A percentile compares a stretch with the other conserved stretches of the same genome.
Evolutionary conservation across 108 stramenopile genomes (phyloP).

Genomic region (Nannochloropsis salina): DNA sequence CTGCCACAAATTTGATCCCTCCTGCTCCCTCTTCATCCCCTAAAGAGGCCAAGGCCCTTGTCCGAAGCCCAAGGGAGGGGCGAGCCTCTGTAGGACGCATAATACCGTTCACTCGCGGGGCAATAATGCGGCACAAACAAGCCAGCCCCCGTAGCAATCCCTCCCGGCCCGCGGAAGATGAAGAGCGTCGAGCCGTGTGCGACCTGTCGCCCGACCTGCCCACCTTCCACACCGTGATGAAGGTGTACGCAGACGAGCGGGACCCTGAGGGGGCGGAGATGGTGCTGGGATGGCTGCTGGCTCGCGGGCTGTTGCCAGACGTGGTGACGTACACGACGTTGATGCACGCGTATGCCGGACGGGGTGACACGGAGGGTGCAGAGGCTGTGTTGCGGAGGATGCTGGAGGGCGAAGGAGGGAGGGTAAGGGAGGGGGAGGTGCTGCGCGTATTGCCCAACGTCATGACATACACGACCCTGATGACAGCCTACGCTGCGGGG

Average conservation of each 20-base stretch:
- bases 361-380: slow-evolving; percentile 26
- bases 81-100: slow-evolving; percentile 3
- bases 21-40: not conserved
- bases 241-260: slow-evolving; percentile 31
- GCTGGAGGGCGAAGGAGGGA: not conserved
- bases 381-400: not conserved
- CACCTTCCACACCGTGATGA: slow-evolving; percentile 40
- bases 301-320: slow-evolving; percentile 29
- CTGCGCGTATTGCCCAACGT: not conserved
- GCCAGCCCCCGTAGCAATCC: slow-evolving; percentile 15
- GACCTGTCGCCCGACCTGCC: slow-evolving; percentile 26
- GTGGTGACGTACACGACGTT: slow-evolving; percentile 37
- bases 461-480: slow-evolving; percentile 13
- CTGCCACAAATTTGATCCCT: not conserved
- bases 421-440: not conserved
- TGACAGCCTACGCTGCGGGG: not conserved
- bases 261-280: slow-evolving; percentile 31
- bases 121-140: not conserved
- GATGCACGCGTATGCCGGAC: slow-evolving; percentile 37
- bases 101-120: not conserved
- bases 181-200: slow-evolving; percentile 24
- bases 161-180: not conserved
- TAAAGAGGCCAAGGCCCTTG: not conserved
- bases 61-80: not conserved
- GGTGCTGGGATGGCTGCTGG: slow-evolving; percentile 31